These are phyloP conservation scores for Mycothermus thermophilus DNA, from an alignment of 495 filamentous ascomycete species.

Conservation along the genomic window DNA sequence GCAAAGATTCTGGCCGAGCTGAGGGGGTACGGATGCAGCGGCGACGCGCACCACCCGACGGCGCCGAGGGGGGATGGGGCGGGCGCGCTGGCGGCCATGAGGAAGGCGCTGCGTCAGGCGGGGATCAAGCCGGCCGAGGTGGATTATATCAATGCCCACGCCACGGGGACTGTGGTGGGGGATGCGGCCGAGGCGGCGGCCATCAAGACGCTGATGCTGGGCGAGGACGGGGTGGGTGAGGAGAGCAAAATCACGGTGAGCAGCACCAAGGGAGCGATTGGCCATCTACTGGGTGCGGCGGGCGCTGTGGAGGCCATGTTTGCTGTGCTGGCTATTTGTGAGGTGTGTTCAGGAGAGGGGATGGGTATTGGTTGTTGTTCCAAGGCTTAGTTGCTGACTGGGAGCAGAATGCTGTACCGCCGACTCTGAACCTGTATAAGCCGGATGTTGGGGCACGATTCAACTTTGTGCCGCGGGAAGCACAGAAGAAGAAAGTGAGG, in stretches of 20 bases:
- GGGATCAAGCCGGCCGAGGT: conserved; percentile 51
- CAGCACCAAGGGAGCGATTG: conserved; percentile 86
- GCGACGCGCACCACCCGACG: conserved; percentile 87
- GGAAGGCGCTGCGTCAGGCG: conserved; percentile 62
- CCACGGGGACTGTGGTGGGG: conserved; percentile 72
- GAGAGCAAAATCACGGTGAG: conserved; percentile 64
- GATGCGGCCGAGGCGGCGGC: conserved; percentile 81
- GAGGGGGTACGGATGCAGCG: conserved; percentile 72
- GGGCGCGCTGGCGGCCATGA: conserved; percentile 77
- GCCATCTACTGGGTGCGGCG: conserved; percentile 82
- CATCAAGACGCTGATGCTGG: conserved; percentile 64
- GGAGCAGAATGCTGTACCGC: conserved; percentile 60
- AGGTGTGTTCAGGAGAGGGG: conserved; percentile 42
- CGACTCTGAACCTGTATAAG: conserved; percentile 71
- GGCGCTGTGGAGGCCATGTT: conserved; percentile 84
- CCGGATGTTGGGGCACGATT: conserved; percentile 58
- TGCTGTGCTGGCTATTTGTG: conserved; percentile 57
- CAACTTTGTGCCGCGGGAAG: conserved; percentile 66
- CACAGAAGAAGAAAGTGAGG: conserved; percentile 56
- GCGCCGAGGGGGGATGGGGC: conserved; percentile 68
- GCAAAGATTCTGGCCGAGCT: conserved; percentile 83
- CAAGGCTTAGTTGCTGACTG: conserved; percentile 11
- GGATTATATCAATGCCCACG: conserved; percentile 93
- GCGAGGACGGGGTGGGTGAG: conserved; percentile 47
- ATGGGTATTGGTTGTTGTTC: background rate